phyloP scores from a whole-genome alignment of 306 rosid genomes.

The Prunus campanulata region DNA sequence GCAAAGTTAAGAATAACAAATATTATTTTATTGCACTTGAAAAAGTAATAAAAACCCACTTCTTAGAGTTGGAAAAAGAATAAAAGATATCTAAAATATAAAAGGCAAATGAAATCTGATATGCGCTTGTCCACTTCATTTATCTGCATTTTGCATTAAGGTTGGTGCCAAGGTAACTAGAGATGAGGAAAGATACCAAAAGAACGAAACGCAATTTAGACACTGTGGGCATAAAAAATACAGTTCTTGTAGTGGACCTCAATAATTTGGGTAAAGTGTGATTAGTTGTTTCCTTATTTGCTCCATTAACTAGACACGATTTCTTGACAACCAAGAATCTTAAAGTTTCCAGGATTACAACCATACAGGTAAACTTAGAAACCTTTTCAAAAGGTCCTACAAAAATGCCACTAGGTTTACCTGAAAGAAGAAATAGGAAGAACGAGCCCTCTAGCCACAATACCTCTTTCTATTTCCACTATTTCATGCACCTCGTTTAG shows the following conservation, averaged over 20 bases:
- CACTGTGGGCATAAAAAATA: neutral
- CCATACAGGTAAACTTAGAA: neutral
- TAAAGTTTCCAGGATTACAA: neutral
- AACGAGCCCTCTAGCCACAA: neutral
- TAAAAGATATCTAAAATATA: neutral
- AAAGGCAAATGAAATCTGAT: neutral
- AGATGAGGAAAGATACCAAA: neutral
- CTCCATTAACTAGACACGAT: neutral
- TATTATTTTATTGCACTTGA: neutral
- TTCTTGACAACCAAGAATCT: neutral
- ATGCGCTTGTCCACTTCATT: slow-evolving; percentile 1
- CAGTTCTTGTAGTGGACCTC: neutral
- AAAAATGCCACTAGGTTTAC: neutral
- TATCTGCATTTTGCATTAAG: neutral
- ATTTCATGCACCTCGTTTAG: neutral
- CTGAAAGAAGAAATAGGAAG: neutral
- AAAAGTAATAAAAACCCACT: neutral
- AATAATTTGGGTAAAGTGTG: neutral
- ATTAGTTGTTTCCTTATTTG: neutral
- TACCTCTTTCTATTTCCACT: neutral
- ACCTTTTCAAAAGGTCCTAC: neutral
- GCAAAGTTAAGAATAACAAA: neutral
- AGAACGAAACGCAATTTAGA: neutral
- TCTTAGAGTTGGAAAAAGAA: neutral
- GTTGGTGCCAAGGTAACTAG: neutral